phyloP scores from a whole-genome alignment of 768 basidiomycete genomes.

The Termitomyces sp. region DNA sequence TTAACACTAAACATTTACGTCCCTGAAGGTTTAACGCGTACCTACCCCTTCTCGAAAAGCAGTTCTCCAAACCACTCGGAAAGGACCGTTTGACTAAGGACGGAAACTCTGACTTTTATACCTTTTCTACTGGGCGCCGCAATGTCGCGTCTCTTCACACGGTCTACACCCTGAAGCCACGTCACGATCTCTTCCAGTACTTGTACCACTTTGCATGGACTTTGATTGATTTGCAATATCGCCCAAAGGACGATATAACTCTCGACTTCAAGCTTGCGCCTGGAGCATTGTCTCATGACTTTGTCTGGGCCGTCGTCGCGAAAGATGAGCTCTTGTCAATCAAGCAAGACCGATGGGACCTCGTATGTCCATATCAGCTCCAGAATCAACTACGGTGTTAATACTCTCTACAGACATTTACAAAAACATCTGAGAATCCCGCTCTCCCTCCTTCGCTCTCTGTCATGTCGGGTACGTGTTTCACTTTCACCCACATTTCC shows the following conservation, averaged over 20 bases:
- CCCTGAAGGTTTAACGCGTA: slow-evolving; percentile 54
- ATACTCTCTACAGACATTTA: slow-evolving; percentile 56
- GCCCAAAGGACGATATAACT: slow-evolving; percentile 60
- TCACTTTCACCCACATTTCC: background rate
- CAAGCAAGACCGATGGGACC: slow-evolving; percentile 76
- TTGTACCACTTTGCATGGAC: slow-evolving; percentile 55
- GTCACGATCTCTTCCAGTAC: slow-evolving; percentile 75
- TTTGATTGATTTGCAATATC: slow-evolving; percentile 73
- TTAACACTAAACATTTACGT: slow-evolving; percentile 11
- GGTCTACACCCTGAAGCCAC: slow-evolving; percentile 69
- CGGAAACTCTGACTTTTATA: slow-evolving; percentile 75
- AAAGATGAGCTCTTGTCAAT: slow-evolving; percentile 73
- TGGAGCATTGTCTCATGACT: slow-evolving; percentile 47
- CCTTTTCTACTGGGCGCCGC: slow-evolving; percentile 84
- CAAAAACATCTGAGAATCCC: slow-evolving; percentile 65
- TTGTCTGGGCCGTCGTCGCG: slow-evolving; percentile 78
- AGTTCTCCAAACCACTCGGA: slow-evolving; percentile 67
- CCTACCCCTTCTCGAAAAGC: slow-evolving; percentile 49
- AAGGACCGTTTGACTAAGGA: slow-evolving; percentile 52
- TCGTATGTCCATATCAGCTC: slow-evolving; percentile 47
- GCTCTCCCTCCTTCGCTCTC: slow-evolving; percentile 55
- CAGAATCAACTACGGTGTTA: background rate
- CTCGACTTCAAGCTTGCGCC: slow-evolving; percentile 74
- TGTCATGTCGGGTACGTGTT: slow-evolving; percentile 64
- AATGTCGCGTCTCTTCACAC: slow-evolving; percentile 75